Evolutionary conservation across 495 filamentous ascomycete species (phyloP).

Genomic region (Podospora sp.): DNA sequence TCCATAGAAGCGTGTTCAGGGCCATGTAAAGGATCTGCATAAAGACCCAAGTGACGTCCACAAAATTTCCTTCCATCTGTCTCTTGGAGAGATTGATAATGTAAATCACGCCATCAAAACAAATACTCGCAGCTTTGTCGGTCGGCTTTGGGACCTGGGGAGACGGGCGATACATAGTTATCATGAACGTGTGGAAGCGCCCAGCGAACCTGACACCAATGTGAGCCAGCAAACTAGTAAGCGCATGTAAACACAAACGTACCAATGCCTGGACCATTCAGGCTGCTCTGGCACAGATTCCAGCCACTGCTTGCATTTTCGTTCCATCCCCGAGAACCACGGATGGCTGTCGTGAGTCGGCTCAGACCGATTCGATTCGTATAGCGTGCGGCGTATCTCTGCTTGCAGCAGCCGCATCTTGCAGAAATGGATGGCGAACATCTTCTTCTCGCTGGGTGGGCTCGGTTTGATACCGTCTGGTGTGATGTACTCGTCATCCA

Average conservation of each 20-base stretch:
- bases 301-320: constrained; percentile 74
- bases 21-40: constrained; percentile 83
- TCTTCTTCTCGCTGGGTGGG: constrained; percentile 72
- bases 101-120: constrained; percentile 77
- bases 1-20: constrained; percentile 86
- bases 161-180: constrained; percentile 82
- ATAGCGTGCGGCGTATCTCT: constrained; percentile 81
- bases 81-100: constrained; percentile 77
- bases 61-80: constrained; percentile 70
- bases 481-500: constrained; percentile 80
- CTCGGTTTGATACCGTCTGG: constrained; percentile 71
- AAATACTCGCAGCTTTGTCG: constrained; percentile 68
- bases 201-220: constrained; percentile 66
- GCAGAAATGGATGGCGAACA: constrained; percentile 87
- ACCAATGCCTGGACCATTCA: constrained; percentile 58
- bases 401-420: constrained; percentile 87
- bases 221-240: neutral
- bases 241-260: constrained; percentile 22
- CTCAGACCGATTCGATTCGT: constrained; percentile 72
- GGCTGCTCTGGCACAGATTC: constrained; percentile 49
- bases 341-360: constrained; percentile 75
- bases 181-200: constrained; percentile 78
- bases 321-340: constrained; percentile 81
- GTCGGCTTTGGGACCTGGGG: constrained; percentile 88
- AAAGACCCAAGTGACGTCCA: constrained; percentile 92